Percentiles rank a stretch among this genome's conserved stretches.
phyloP scores from a whole-genome alignment of 2,329 filamentous ascomycete genomes.

The Alternaria arbusti region DNA sequence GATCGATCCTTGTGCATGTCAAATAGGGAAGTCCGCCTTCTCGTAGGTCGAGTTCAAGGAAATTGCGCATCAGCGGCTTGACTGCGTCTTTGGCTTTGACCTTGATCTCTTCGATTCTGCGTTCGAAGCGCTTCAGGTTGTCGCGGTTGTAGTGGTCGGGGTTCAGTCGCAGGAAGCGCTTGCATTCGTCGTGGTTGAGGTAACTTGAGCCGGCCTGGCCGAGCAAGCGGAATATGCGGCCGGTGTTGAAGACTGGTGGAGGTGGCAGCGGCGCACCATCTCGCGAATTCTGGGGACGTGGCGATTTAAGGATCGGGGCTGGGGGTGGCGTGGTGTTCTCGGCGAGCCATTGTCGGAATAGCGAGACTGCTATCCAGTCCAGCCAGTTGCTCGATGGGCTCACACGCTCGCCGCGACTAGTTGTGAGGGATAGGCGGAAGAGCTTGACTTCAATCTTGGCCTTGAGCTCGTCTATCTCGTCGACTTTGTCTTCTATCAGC shows the following conservation, averaged over 20 bases:
- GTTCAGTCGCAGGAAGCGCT: constrained; percentile 83
- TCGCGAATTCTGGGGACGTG: constrained; percentile 45
- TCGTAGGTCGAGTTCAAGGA: constrained; percentile 78
- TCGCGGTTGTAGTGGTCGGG: constrained; percentile 85
- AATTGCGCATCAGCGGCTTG: constrained; percentile 83
- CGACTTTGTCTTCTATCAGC: constrained; percentile 92
- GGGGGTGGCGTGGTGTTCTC: constrained; percentile 83
- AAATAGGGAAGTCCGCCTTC: constrained; percentile 64
- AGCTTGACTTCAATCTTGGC: constrained; percentile 79
- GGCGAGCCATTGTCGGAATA: constrained; percentile 92
- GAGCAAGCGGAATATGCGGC: constrained; percentile 78
- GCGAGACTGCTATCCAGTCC: constrained; percentile 85
- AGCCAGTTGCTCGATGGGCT: constrained; percentile 80
- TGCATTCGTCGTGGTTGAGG: constrained; percentile 84
- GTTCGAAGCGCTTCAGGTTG: constrained; percentile 84
- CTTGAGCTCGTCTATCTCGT: constrained; percentile 85
- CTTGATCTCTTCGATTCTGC: constrained; percentile 87
- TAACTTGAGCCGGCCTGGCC: constrained; percentile 71
- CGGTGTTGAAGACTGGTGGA: constrained; percentile 63
- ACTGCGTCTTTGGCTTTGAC: constrained; percentile 81
- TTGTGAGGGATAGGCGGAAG: constrained; percentile 81
- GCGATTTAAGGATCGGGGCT: constrained; percentile 56
- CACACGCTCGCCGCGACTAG: constrained; percentile 80
- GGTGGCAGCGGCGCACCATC: constrained; percentile 39
- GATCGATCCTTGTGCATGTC: constrained; percentile 68